phyloP scores from a whole-genome alignment of 1,284 basidiomycete genomes.

The Sporisorium iseilematis-ciliati region DNA sequence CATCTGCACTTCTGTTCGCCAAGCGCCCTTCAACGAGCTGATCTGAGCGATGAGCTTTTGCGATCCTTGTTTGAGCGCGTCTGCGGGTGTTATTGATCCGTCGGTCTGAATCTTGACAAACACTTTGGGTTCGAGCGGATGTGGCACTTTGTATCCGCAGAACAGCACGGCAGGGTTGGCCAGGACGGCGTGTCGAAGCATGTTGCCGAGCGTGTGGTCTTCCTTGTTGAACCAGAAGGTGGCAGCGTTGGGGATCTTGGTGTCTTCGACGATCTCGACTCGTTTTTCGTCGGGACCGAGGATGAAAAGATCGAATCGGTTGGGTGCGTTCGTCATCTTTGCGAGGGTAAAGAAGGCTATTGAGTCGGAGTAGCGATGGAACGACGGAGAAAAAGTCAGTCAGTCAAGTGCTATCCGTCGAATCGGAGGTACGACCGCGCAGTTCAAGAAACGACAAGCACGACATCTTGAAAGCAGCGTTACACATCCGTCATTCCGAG shows the following conservation, averaged over 20 bases:
- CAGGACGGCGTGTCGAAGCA: slow-evolving; percentile 80
- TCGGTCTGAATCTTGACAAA: slow-evolving; percentile 95
- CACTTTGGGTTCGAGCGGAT: slow-evolving; percentile 93
- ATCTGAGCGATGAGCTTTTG: slow-evolving; percentile 84
- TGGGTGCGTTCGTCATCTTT: slow-evolving; percentile 80
- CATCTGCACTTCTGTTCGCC: slow-evolving; percentile 72
- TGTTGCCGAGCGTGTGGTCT: slow-evolving; percentile 95
- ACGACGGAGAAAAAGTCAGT: slow-evolving; percentile 10
- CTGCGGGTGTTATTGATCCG: slow-evolving; percentile 84
- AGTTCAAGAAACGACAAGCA: neutral
- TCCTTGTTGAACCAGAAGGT: slow-evolving; percentile 94
- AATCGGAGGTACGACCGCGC: neutral
- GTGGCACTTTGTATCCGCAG: slow-evolving; percentile 96
- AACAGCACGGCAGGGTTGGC: slow-evolving; percentile 76
- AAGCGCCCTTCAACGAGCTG: slow-evolving; percentile 72
- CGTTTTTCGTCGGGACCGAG: slow-evolving; percentile 92
- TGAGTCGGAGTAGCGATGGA: neutral
- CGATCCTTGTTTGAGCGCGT: slow-evolving; percentile 86
- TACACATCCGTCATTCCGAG: neutral
- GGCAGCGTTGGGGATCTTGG: slow-evolving; percentile 95
- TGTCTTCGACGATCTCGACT: slow-evolving; percentile 91
- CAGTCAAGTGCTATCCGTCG: slow-evolving; percentile 2
- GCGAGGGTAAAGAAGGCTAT: neutral
- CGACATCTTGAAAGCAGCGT: neutral
- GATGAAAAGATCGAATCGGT: slow-evolving; percentile 90